A percentile compares a stretch with the other conserved stretches of the same genome.
Evolutionary conservation across 441 rosid species (phyloP).

Genomic region (Hura crepitans): DNA sequence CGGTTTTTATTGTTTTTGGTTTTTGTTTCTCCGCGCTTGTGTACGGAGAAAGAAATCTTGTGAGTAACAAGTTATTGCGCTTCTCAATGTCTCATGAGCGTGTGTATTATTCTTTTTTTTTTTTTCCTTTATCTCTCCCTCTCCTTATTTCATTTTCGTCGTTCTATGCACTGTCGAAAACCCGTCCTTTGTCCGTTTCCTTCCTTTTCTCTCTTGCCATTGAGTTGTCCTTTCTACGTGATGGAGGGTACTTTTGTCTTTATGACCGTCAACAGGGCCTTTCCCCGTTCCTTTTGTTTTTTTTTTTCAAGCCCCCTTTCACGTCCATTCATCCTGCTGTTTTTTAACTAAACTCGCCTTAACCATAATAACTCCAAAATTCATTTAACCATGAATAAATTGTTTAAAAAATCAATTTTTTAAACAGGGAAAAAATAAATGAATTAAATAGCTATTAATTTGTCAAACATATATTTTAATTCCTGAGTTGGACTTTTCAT

Average conservation of each 20-base stretch:
- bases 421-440: too few species aligned
- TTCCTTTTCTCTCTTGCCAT: constrained; percentile 11
- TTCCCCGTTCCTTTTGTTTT: too few species aligned
- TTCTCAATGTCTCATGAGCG: too few species aligned
- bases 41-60: not conserved
- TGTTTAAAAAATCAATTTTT: too few species aligned
- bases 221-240: constrained; percentile 27
- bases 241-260: constrained; percentile 26
- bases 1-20: not conserved
- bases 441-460: too few species aligned
- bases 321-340: too few species aligned
- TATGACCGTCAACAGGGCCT: not conserved
- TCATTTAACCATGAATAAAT: too few species aligned
- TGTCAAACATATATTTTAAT: too few species aligned
- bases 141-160: constrained; percentile 4
- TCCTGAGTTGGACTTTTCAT: too few species aligned
- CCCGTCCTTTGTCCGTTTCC: constrained; percentile 15
- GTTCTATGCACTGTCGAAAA: constrained; percentile 26
- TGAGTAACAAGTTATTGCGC: constrained; percentile 21
- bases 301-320: not conserved
- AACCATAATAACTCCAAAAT: too few species aligned
- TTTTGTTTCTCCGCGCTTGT: too few species aligned
- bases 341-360: too few species aligned
- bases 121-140: not conserved
- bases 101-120: not conserved